A percentile compares a stretch with the other conserved stretches of the same genome.
Evolutionary conservation across 108 stramenopile species (phyloP).

Genomic region (Cylindrotheca closterium): DNA sequence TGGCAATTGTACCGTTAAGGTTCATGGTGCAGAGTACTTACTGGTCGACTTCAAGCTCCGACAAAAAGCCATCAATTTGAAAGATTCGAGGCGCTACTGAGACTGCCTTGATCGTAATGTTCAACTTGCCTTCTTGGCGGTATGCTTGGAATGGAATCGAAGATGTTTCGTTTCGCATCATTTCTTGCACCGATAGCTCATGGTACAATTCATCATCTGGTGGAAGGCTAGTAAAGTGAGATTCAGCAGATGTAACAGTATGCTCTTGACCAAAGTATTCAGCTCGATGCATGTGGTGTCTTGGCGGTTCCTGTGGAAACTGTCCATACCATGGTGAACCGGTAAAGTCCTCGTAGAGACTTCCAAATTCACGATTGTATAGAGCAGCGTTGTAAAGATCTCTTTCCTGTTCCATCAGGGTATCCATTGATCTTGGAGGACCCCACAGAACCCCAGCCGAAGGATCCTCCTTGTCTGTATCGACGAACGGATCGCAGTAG

Average conservation of each 20-base stretch:
- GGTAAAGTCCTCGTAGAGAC: slow-evolving; percentile 45
- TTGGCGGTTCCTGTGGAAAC: slow-evolving; percentile 35
- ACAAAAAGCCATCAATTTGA: slow-evolving; percentile 56
- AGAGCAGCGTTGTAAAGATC: slow-evolving; percentile 32
- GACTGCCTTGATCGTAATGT: slow-evolving; percentile 43
- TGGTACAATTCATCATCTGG: slow-evolving; percentile 18
- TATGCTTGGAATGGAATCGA: slow-evolving; percentile 46
- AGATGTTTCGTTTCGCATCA: slow-evolving; percentile 24
- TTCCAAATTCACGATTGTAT: slow-evolving; percentile 39
- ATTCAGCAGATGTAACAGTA: slow-evolving; percentile 45
- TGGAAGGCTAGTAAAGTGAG: slow-evolving; percentile 57
- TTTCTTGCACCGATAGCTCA: slow-evolving; percentile 21
- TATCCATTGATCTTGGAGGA: slow-evolving; percentile 2
- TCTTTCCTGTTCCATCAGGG: slow-evolving; percentile 1
- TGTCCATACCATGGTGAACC: slow-evolving; percentile 46
- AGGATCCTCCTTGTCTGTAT: slow-evolving; percentile 12
- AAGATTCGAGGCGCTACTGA: slow-evolving; percentile 56
- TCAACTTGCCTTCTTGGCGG: slow-evolving; percentile 43
- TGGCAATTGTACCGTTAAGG: not conserved
- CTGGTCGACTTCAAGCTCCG: slow-evolving; percentile 59
- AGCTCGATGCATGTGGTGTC: slow-evolving; percentile 40
- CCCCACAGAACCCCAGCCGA: slow-evolving; percentile 24
- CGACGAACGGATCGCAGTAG: slow-evolving; percentile 40
- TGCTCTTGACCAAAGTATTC: slow-evolving; percentile 60
- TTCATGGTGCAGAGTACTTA: too few species aligned